Evolutionary conservation across 2,329 filamentous ascomycete genomes (phyloP), one percentile per base, ranked within the genome.

Genomic region (Pseudogymnoascus sp.): DNA sequence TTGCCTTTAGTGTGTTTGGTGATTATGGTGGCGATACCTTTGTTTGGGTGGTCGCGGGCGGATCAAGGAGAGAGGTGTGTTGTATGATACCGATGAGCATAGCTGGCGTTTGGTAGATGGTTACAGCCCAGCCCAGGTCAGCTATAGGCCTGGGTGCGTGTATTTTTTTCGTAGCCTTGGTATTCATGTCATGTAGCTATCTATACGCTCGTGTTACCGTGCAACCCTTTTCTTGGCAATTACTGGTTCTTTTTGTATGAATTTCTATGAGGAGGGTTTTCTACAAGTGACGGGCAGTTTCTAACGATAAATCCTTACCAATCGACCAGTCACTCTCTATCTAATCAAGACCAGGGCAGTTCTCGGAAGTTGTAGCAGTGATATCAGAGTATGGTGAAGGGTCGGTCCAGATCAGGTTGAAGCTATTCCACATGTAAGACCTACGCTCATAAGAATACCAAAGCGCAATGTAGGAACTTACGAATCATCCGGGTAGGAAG

Each of bases 321-420:
- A 2, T n/a, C 21, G 35, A 29, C 33, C 45, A 26, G 12, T 43
- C 45, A 60, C n/a, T 55, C 21, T 61, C 23, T 62, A 16, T 38
- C 31, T 55, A 55, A 63, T 85, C 82, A 63, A 86, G 68, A 0
- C 81, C 82, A 0, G 81, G 77, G 63, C 83, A 85, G 59, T 77
- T 70, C 72, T 86, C 82, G 5, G 78, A 80, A 0, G 77, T 78
- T 26, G 74, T 70, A 0, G 71, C 68, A 0, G 76, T 78, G 59
- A 86, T 78, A 14, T 71, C 65, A 1, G 66, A 71, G 68, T 84
- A 86, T 3, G 78, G 76, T 2, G 74, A 73, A 2, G 81, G 80
- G 65, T 81, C 76, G 0, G 79, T 83, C 83, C 83, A 86, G 65
- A 86, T 85, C 14, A 83, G 66, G 66, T 86, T 75, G 60, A 75